Evolutionary conservation across 805 yeast species (phyloP).

Genomic region (Schwanniomyces occidentalis): DNA sequence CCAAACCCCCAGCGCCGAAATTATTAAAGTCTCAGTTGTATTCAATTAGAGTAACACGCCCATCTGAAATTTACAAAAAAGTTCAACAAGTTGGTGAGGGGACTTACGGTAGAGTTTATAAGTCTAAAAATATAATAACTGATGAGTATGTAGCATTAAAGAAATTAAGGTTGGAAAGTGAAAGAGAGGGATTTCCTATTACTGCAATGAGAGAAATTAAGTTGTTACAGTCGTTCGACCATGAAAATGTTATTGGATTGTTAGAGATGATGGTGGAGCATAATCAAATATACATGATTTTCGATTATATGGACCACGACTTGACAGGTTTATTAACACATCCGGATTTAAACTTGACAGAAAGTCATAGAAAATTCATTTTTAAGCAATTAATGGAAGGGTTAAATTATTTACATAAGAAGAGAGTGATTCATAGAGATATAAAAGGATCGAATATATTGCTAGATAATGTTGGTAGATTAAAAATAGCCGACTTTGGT

Average conservation of each 20-base stretch:
- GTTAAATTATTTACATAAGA: conserved; percentile 65
- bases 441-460: conserved; percentile 80
- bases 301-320: conserved; percentile 93
- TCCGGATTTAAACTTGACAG: conserved; percentile 60
- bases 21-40: conserved; percentile 32
- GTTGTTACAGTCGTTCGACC: conserved; percentile 77
- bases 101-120: conserved; percentile 94
- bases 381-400: conserved; percentile 69
- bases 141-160: conserved; percentile 82
- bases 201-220: conserved; percentile 93
- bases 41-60: conserved; percentile 26
- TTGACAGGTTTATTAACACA: conserved; percentile 84
- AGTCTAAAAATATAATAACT: conserved; percentile 73
- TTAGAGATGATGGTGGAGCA: conserved; percentile 87
- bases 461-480: conserved; percentile 58
- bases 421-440: conserved; percentile 74
- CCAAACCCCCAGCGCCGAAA: conserved; percentile 10
- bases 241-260: conserved; percentile 77
- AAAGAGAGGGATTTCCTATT: conserved; percentile 93
- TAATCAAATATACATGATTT: conserved; percentile 79
- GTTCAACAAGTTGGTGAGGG: conserved; percentile 97
- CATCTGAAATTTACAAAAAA: conserved; percentile 56
- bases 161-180: conserved; percentile 77
- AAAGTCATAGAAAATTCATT: conserved; percentile 65
- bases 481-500: conserved; percentile 82